A percentile compares a stretch with the other conserved stretches of the same genome.
phyloP scores from a whole-genome alignment of 257 asterid species.

The Primulina huaijiensis region DNA sequence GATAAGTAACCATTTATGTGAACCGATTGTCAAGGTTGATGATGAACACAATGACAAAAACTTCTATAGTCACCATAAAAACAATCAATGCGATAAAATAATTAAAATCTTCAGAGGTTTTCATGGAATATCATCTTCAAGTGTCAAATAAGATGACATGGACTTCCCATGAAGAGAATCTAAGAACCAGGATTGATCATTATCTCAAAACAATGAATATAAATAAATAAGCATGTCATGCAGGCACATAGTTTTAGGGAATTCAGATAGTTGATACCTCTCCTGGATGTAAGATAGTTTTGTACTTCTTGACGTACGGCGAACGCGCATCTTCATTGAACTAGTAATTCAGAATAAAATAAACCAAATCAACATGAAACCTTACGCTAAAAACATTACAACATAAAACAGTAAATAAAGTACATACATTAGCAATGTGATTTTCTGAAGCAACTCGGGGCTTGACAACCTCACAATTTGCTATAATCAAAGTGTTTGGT shows the following conservation, averaged over 20 bases:
- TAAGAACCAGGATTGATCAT: not conserved
- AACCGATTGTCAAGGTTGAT: not conserved
- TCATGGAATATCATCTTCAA: no score
- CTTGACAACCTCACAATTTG: conserved; percentile 89
- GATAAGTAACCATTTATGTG: conserved; percentile 19
- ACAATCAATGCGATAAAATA: not conserved
- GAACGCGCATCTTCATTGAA: conserved; percentile 97
- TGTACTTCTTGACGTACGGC: conserved; percentile 90
- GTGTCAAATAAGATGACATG: no score
- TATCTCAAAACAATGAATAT: not conserved
- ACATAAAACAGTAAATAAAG: conserved; percentile 6
- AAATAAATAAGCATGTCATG: not conserved
- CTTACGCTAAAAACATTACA: not conserved
- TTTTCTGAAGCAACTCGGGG: conserved; percentile 89
- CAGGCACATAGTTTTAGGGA: not conserved
- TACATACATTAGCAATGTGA: conserved; percentile 75
- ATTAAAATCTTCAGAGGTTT: not conserved
- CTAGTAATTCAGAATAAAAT: conserved; percentile 39
- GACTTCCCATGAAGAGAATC: not conserved
- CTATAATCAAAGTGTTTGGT: conserved; percentile 92
- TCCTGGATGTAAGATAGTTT: conserved; percentile 96
- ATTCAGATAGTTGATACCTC: conserved; percentile 54
- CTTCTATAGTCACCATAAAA: not conserved
- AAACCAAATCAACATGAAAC: conserved; percentile 23
- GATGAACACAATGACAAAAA: not conserved